Evolutionary conservation across 306 rosid species (phyloP), one percentile per base, ranked within the genome.

Genomic region (Inga laurina): DNA sequence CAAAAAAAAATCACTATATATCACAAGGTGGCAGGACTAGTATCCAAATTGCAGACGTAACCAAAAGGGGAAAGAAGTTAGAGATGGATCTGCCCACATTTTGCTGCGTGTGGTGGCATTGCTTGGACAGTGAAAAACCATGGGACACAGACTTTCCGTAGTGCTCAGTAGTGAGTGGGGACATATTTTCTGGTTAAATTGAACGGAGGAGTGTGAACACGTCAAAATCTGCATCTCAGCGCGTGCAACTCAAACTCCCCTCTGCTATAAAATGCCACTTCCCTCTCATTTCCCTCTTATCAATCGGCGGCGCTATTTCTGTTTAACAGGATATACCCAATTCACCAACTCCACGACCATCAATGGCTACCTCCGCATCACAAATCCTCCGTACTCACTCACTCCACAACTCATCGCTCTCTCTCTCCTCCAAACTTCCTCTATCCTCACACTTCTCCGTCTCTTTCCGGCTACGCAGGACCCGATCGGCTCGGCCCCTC

Each of bases 351-450:
- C 18, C 66, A 39, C 43, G 3, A 45, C 66, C 81, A 5, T 3
- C 16, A 41, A 92, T 92, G 97, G 93, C 97, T 19, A 34, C 90
- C 52, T 84, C 94, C 11, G 84, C 94, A 46, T 84, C 89, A 4
- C 89, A 82, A 79, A 43, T 88, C 75, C 93, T 96, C 73, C 89
- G 92, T 0, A 67, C 83, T 49, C 82, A 83, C 0, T 84, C 79
- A 1, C 74, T 83, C 22, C 0, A 35, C 35, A 72, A 30, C 10
- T 22, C 88, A 2, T 80, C 97, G 1, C 82, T 93, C 13, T 84
- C 97, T 79, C 90, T 92, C 85, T 85, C 97, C 24, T 96, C 97
- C n/a, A 97, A 90, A 21, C 84, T 77, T 3, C 76, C 92, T 39
- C 85, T 87, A 41, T 74, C 92, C 48, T 76, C 94, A 13, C 84